These are phyloP conservation scores for Aspergillus homomorphus DNA, from an alignment of 495 filamentous ascomycete species.

Conservation along the genomic window DNA sequence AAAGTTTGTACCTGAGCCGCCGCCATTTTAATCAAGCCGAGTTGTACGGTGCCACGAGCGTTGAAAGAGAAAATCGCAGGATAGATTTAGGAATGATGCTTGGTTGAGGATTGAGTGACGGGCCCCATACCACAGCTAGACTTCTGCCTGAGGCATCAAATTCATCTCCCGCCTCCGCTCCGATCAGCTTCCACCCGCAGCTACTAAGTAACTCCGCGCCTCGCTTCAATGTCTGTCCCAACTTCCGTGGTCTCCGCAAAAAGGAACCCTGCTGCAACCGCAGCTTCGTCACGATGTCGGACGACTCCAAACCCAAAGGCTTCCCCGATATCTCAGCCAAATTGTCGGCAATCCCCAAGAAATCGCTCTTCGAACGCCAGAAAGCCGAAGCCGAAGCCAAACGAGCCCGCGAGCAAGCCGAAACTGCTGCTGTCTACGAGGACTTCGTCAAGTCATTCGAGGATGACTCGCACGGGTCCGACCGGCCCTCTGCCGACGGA, in stretches of 20 bases:
- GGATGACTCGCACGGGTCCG: conserved; percentile 54
- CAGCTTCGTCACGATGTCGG: conserved; percentile 36
- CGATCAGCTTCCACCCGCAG: conserved; percentile 7
- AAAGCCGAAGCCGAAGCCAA: conserved; percentile 94
- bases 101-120: background rate
- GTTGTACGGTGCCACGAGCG: conserved; percentile 10
- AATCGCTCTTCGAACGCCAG: conserved; percentile 88
- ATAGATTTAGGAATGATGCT: conserved; percentile 3
- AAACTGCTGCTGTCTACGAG: conserved; percentile 85
- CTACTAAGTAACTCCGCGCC: background rate
- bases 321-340: conserved; percentile 85
- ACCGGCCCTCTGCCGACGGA: conserved; percentile 21
- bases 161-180: conserved; percentile 16
- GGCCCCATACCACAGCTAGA: too few species aligned
- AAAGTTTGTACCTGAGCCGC: conserved; percentile 57
- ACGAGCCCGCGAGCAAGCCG: conserved; percentile 77
- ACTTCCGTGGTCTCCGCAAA: background rate
- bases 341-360: conserved; percentile 74
- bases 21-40: conserved; percentile 21
- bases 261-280: conserved; percentile 22
- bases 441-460: conserved; percentile 91
- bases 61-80: background rate
- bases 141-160: conserved; percentile 20
- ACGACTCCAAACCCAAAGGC: conserved; percentile 49
- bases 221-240: background rate